These are phyloP conservation scores for Piper betle DNA, from an alignment of 164 flowering plant species.

Conservation along the genomic window DNA sequence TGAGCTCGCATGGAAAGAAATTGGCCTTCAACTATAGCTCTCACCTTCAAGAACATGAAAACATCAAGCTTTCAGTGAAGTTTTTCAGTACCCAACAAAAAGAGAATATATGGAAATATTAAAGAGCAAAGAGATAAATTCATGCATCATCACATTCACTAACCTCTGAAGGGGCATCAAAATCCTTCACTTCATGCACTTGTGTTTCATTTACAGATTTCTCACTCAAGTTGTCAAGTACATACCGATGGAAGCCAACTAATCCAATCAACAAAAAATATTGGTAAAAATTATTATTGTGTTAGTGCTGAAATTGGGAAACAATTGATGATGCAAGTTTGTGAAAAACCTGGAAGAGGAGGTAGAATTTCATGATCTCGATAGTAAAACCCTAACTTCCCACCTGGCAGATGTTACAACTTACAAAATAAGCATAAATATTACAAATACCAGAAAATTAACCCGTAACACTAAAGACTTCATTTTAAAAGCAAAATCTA, in stretches of 20 bases:
- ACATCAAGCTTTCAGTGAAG: too few relatives aligned
- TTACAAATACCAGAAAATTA: not conserved
- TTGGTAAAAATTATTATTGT: not conserved
- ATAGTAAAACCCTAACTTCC: slow-evolving; percentile 89
- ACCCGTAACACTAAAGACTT: not conserved
- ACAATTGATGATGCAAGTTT: not conserved
- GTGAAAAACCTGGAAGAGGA: slow-evolving; percentile 71
- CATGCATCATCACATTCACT: not conserved
- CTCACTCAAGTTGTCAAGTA: slow-evolving; percentile 40
- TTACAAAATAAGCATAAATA: not conserved
- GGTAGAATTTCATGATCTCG: slow-evolving; percentile 97
- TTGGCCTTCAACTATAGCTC: slow-evolving; percentile 86
- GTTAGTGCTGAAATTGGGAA: not conserved
- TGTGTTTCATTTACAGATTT: slow-evolving; percentile 30
- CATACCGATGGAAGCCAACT: slow-evolving; percentile 84
- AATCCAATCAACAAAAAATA: slow-evolving; percentile 1
- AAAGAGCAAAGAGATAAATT: not conserved
- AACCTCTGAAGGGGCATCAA: slow-evolving; percentile 93
- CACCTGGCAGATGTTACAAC: slow-evolving; percentile 36
- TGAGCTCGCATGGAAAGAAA: slow-evolving; percentile 88
- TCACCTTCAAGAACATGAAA: slow-evolving; percentile 35
- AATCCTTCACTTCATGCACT: slow-evolving; percentile 55
- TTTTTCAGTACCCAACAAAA: not conserved
- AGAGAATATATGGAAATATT: not conserved
- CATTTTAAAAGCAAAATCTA: not conserved